Percentiles rank a stretch among this genome's conserved stretches.
Conservation (phyloP, 805 yeast species). For the Ogataea methylovora region DNA sequence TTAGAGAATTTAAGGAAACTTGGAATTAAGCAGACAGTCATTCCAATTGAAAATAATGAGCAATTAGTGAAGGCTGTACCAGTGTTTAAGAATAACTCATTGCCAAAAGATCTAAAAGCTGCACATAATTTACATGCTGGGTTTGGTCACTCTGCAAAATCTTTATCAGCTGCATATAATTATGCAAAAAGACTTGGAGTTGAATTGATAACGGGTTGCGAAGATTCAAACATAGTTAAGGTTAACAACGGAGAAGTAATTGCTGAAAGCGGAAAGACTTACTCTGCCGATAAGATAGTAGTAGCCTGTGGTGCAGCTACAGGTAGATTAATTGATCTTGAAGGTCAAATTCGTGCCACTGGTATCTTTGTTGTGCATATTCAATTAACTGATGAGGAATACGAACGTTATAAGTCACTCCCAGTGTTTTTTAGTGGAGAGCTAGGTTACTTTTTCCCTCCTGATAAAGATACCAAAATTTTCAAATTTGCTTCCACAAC, state of each 20-base stretch:
- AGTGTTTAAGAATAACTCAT: slow-evolving; percentile 9
- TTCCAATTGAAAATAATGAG: slow-evolving; percentile 7
- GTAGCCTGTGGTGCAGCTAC: slow-evolving; percentile 32
- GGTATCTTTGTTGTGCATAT: slow-evolving; percentile 32
- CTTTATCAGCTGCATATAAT: slow-evolving; percentile 15
- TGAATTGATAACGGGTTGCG: slow-evolving; percentile 6
- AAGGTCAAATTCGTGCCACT: slow-evolving; percentile 25
- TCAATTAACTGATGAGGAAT: slow-evolving; percentile 28
- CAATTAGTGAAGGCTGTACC: slow-evolving; percentile 14
- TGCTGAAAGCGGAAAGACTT: slow-evolving; percentile 17
- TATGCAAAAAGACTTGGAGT: slow-evolving; percentile 12
- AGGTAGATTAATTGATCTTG: slow-evolving; percentile 23
- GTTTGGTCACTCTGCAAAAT: slow-evolving; percentile 20
- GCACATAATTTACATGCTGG: slow-evolving; percentile 23
- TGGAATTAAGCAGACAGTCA: slow-evolving; percentile 18
- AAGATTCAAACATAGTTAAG: slow-evolving; percentile 1
- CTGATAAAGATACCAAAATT: slow-evolving; percentile 28
- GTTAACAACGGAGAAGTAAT: slow-evolving; percentile 5
- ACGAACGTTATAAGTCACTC: slow-evolving; percentile 24
- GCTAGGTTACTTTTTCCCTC: slow-evolving; percentile 40
- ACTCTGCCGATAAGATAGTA: slow-evolving; percentile 23
- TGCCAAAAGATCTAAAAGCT: slow-evolving; percentile 9
- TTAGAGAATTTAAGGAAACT: slow-evolving; percentile 15
- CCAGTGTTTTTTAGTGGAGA: slow-evolving; percentile 38
- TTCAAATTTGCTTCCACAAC: slow-evolving; percentile 30